Conservation (phyloP, 2,329 filamentous ascomycete species). For the Lecanicillium sp. region DNA sequence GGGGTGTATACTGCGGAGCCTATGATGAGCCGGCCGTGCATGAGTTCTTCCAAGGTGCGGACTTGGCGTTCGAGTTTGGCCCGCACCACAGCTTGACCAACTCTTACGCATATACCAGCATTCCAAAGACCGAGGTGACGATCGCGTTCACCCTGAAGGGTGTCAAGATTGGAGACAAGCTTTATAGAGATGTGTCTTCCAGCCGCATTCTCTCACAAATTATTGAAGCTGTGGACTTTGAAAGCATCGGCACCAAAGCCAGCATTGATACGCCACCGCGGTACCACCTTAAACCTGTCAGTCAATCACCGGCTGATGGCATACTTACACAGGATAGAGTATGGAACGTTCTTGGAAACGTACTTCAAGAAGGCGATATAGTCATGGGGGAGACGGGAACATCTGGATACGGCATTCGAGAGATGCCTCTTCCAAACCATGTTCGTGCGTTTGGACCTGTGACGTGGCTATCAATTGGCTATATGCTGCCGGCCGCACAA, state of each 20-base stretch:
- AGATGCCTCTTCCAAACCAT: slow-evolving; percentile 40
- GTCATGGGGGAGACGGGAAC: slow-evolving; percentile 53
- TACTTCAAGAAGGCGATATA: slow-evolving; percentile 45
- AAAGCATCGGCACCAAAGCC: slow-evolving; percentile 9
- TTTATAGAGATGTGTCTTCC: slow-evolving; percentile 21
- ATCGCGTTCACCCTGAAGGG: slow-evolving; percentile 25
- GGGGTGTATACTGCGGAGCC: slow-evolving; percentile 39
- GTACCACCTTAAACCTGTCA: slow-evolving; percentile 6
- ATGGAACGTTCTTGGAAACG: slow-evolving; percentile 36
- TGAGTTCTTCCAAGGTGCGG: slow-evolving; percentile 30
- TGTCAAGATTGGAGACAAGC: slow-evolving; percentile 21
- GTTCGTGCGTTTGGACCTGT: slow-evolving; percentile 39
- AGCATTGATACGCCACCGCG: slow-evolving; percentile 12
- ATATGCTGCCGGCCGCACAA: slow-evolving; percentile 50
- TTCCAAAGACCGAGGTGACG: slow-evolving; percentile 23
- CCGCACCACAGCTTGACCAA: slow-evolving; percentile 40
- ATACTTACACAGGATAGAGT: slow-evolving; percentile 40
- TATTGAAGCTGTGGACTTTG: slow-evolving; percentile 13
- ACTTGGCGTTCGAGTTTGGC: slow-evolving; percentile 38
- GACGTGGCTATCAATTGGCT: slow-evolving; percentile 54
- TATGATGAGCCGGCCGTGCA: slow-evolving; percentile 27
- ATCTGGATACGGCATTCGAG: slow-evolving; percentile 43
- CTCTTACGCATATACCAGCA: slow-evolving; percentile 28
- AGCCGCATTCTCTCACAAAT: slow-evolving; percentile 15
- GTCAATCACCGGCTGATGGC: slow-evolving; percentile 14